Evolutionary conservation across 2,329 filamentous ascomycete species (phyloP).

Genomic region (Pleomassaria siparia): DNA sequence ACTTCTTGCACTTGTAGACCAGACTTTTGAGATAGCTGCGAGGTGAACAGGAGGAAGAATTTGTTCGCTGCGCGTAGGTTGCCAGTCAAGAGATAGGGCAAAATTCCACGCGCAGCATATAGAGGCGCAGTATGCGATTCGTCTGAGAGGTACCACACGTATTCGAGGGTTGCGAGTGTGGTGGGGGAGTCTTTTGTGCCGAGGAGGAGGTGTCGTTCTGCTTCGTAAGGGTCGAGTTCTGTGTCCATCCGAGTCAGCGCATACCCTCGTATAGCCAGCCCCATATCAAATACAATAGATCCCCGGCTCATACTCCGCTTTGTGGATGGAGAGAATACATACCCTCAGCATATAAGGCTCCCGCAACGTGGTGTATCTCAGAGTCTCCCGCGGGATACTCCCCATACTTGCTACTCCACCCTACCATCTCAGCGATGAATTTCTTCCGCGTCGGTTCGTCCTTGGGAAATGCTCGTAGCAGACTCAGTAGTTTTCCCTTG

Average conservation of each 20-base stretch:
- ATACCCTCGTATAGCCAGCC: neutral
- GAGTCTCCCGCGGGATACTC: constrained; percentile 90
- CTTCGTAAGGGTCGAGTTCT: constrained; percentile 91
- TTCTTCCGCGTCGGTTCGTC: constrained; percentile 91
- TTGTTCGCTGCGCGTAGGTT: constrained; percentile 89
- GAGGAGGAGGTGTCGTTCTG: constrained; percentile 83
- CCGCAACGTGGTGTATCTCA: constrained; percentile 90
- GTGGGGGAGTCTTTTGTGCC: constrained; percentile 88
- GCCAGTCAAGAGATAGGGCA: constrained; percentile 87
- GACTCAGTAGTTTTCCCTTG: constrained; percentile 73
- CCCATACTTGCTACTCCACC: constrained; percentile 85
- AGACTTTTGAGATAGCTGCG: constrained; percentile 62
- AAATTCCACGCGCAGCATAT: constrained; percentile 81
- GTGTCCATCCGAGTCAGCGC: constrained; percentile 1
- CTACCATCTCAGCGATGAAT: constrained; percentile 83
- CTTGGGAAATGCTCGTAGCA: constrained; percentile 76
- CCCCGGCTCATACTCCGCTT: no score
- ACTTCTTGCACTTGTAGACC: constrained; percentile 78
- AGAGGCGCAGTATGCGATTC: constrained; percentile 83
- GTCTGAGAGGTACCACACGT: constrained; percentile 89
- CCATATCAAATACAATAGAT: no score
- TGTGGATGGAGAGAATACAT: constrained; percentile 22
- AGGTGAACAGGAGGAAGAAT: constrained; percentile 75
- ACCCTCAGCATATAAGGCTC: constrained; percentile 82
- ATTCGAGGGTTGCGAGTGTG: constrained; percentile 79